Conservation (phyloP, 371 early-diverging fungal species). For the Zychaea mexicana region DNA sequence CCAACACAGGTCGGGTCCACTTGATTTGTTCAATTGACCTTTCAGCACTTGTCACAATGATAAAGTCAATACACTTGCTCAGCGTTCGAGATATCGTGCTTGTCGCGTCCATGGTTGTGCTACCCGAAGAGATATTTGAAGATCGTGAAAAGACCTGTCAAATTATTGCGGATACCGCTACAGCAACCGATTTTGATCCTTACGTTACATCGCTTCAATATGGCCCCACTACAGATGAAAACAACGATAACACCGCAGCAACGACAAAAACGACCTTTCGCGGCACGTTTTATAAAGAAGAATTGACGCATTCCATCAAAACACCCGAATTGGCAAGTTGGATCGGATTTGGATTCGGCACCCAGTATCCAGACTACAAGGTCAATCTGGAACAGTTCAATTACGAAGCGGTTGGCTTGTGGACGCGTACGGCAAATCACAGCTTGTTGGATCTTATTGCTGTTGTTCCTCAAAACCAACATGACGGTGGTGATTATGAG, state of each 20-base stretch:
- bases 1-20: constrained; percentile 34
- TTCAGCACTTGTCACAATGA: not conserved
- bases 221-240: not conserved
- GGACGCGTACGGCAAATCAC: constrained; percentile 11
- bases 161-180: constrained; percentile 21
- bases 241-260: not conserved
- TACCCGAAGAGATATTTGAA: constrained; percentile 19
- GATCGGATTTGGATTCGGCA: constrained; percentile 31
- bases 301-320: constrained; percentile 24
- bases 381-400: constrained; percentile 38
- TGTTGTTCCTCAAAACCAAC: constrained; percentile 25
- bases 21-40: constrained; percentile 6
- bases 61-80: constrained; percentile 12
- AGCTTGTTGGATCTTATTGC: not conserved
- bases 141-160: constrained; percentile 22
- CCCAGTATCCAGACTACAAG: constrained; percentile 32
- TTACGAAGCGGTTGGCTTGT: constrained; percentile 29
- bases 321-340: constrained; percentile 35
- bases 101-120: constrained; percentile 21
- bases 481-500: constrained; percentile 7
- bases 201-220: not conserved
- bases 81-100: constrained; percentile 29
- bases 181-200: constrained; percentile 19
- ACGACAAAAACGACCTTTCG: constrained; percentile 24
- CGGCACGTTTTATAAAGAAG: constrained; percentile 41